phyloP scores from a whole-genome alignment of 495 filamentous ascomycete genomes.

The Neurospora sp. region DNA sequence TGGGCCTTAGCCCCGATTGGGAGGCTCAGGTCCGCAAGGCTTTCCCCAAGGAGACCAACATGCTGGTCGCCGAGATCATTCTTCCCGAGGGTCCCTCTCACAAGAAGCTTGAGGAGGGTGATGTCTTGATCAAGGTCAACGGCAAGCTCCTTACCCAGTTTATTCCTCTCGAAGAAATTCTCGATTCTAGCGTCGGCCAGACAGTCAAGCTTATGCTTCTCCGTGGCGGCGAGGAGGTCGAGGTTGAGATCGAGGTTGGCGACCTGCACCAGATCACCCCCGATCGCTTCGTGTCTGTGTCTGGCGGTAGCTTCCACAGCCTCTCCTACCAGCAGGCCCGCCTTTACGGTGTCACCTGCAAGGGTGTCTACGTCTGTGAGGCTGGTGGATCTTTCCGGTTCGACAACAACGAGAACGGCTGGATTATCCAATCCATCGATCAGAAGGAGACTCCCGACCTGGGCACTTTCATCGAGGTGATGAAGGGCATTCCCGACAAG shows the following conservation, averaged over 20 bases:
- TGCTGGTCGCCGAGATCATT: slow-evolving; percentile 93
- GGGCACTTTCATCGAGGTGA: slow-evolving; percentile 81
- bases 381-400: slow-evolving; percentile 91
- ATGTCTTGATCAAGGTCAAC: slow-evolving; percentile 93
- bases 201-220: slow-evolving; percentile 69
- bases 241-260: slow-evolving; percentile 77
- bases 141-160: slow-evolving; percentile 91
- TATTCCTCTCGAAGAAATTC: slow-evolving; percentile 80
- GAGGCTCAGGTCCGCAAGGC: slow-evolving; percentile 69
- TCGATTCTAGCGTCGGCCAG: slow-evolving; percentile 77
- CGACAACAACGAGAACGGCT: slow-evolving; percentile 81
- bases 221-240: slow-evolving; percentile 76
- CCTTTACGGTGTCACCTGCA: slow-evolving; percentile 81
- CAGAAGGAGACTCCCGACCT: slow-evolving; percentile 81
- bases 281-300: slow-evolving; percentile 88
- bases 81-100: slow-evolving; percentile 84
- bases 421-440: slow-evolving; percentile 83
- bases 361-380: slow-evolving; percentile 92
- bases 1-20: slow-evolving; percentile 78
- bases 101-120: slow-evolving; percentile 79
- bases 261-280: slow-evolving; percentile 93
- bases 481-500: slow-evolving; percentile 82
- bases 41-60: slow-evolving; percentile 88
- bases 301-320: slow-evolving; percentile 87
- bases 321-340: slow-evolving; percentile 94